Evolutionary conservation across 2,329 filamentous ascomycete genomes (phyloP), one percentile per base, ranked within the genome.

Genomic region (Coniochaeta sp.): DNA sequence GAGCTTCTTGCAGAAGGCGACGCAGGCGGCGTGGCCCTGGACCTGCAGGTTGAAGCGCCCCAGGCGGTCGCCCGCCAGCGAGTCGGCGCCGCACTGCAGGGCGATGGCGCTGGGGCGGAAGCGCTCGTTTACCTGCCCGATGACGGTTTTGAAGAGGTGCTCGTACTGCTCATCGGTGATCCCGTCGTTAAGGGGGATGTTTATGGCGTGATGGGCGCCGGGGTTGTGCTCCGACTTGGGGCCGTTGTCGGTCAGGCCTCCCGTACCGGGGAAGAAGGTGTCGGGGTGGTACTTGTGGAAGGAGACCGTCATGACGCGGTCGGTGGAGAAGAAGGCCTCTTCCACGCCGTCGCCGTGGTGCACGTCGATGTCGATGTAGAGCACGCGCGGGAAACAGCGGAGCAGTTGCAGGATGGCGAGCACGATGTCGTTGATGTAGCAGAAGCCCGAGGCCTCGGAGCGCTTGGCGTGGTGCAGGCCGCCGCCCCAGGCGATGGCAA

Each of bases 351-450:
- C 88, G 57, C 88, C 88, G 61, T 94, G 88, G 67, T 94, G 88
- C 6, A 94, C 87, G 67, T 94, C 89, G 58, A 94, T 91, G 68
- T 94, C 89, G 60, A 97, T 91, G 69, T 97, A 96, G 53, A 97
- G 77, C 7, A 97, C 91, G 48, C 91, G 86, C 14, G 90, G 84
- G 60, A 91, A 83, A 63, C 86, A 81, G 27, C 88, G 85, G 14
- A 97, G 76, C 9, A 99, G 80, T 66, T 96, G 87, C 32, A 97
- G 79, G 60, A 96, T 94, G 31, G 88, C 90, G 46, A 99, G 80
- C 53, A 97, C 94, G 61, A 97, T 97, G 69, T 99, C 94, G 68
- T 99, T 99, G 72, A 97, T 91, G 72, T 99, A 99, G 73, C 94
- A 99, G 70, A 99, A 99, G 0, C 94, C 94, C 13, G 87, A 92